Evolutionary conservation across 371 early-diverging fungal species (phyloP), one percentile per base, ranked within the genome.

Genomic region (Funneliformis caledonium): DNA sequence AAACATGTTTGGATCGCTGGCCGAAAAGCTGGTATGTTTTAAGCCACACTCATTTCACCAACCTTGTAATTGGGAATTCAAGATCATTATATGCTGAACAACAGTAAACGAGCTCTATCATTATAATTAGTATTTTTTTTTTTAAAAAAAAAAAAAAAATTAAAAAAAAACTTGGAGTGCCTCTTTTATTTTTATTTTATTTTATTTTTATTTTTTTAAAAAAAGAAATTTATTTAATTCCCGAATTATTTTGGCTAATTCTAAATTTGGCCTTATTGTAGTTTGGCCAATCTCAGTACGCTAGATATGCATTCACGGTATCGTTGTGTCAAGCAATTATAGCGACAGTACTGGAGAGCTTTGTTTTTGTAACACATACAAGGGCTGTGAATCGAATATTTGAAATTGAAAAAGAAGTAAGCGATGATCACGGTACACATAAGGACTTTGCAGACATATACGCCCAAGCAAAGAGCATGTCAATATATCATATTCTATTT

Each of bases 401-500:
- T 47, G 9, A 1, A 45, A 47, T 47, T 42, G 72, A 16, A 48
- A 11, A n/a, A 10, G 26, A 22, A 16, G 48, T 48, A 9, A 72
- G 19, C 26, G 2, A 72, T n/a, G n/a, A 56, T 56, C 0, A 4
- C 4, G 7, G 1, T 19, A n/a, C n/a, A 42, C 16, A 1, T 1
- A 9, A 48, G 2, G 50, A 48, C 0, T 45, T 31, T 33, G n/a
- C 19, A 4, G 48, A 75, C 11, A 50, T 19, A 56, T 75, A 45
- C 26, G 50, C 59, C 7, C 48, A 59, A 16, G 75, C 50, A 56
- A 48, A 33, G 19, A 75, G 75, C 26, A 75, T 87, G 22, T 83
- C 86, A 48, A 85, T 83, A 9, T 87, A 87, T 76, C 85, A 86
- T 84, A 75, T 84, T 1, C 59, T 87, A 2, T 87, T 87, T 60